Evolutionary conservation across 164 flowering plant genomes (phyloP).

Genomic region (Umbellularia californica): DNA sequence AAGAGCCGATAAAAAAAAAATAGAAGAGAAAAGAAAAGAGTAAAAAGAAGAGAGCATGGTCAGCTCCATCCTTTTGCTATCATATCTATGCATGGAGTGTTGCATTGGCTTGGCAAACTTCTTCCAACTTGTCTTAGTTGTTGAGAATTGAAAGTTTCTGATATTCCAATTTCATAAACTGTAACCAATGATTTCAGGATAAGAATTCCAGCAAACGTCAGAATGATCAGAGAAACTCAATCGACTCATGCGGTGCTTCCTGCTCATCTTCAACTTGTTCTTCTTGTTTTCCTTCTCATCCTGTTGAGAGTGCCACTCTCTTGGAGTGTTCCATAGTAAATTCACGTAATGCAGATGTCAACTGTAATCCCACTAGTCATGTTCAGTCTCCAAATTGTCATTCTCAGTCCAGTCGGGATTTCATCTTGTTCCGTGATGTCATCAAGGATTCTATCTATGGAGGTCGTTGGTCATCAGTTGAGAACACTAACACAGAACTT

Average conservation of each 20-base stretch:
- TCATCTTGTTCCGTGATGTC: conserved; percentile 62
- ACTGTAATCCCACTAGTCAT: conserved; percentile 41
- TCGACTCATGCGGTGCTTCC: conserved; percentile 71
- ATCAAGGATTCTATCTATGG: conserved; percentile 86
- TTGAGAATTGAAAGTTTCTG: neutral
- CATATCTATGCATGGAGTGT: neutral
- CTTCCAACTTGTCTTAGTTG: neutral
- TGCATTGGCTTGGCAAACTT: neutral
- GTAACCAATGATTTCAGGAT: conserved; percentile 45
- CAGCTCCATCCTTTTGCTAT: too few relatives aligned
- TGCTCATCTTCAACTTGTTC: conserved; percentile 83
- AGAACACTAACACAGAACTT: conserved; percentile 38
- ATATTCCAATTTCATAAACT: neutral
- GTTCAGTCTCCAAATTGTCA: conserved; percentile 21
- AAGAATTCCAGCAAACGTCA: conserved; percentile 27
- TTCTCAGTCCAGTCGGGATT: conserved; percentile 36
- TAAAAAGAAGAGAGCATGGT: too few relatives aligned
- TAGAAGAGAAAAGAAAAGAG: too few relatives aligned
- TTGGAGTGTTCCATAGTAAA: conserved; percentile 50
- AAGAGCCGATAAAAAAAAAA: too few relatives aligned
- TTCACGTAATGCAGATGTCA: conserved; percentile 30
- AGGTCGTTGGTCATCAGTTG: conserved; percentile 48
- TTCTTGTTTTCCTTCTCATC: conserved; percentile 59
- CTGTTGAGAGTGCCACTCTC: conserved; percentile 36
- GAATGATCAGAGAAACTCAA: conserved; percentile 53